Evolutionary conservation across 2,329 filamentous ascomycete genomes (phyloP), one percentile per base, ranked within the genome.

Genomic region (Penicillium sp.): DNA sequence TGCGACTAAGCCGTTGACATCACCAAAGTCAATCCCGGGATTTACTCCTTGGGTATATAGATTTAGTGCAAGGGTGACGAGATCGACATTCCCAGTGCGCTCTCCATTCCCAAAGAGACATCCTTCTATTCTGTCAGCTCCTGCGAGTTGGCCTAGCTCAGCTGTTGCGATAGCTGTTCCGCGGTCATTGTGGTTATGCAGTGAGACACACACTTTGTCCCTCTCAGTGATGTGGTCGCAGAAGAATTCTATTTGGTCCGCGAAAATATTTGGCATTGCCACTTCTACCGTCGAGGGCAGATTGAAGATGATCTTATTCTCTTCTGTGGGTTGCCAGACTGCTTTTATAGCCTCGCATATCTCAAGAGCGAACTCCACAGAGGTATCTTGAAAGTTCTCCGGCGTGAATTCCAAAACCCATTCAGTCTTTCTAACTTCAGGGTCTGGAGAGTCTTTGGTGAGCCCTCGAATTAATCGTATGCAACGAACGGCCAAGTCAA

Each of bases 191-290:
- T 97, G 93, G 7, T 90, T 89, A 72, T 97, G 93, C 54, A 97
- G 81, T 59, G 89, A 95, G 9, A 97, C 88, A 66, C 87, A 90
- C 48, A 96, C 82, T 77, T 91, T 94, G 67, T 96, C 87, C 52
- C 92, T 81, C 73, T 96, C 89, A 0, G 82, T 81, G 68, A 97
- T 91, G 70, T 93, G 82, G 51, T 81, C 84, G 78, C 91, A 96
- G 74, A 97, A 97, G 77, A 90, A 96, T 73, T 99, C 94, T 60
- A 97, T 89, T 77, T 95, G 89, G 69, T 99, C 94, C 49, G 94
- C 94, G 71, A 94, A 99, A 47, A 97, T 83, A 70, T 97, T 97
- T 35, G 91, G 92, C 1, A 93, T 97, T 0, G 90, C 77, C 86
- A 97, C 86, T 77, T 97, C 94, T 35, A 97, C 93, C 0, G 94